A percentile compares a stretch with the other conserved stretches of the same genome.
These are phyloP conservation scores for Fragaria ananassa DNA, from an alignment of 306 rosid species.

Conservation along the genomic window DNA sequence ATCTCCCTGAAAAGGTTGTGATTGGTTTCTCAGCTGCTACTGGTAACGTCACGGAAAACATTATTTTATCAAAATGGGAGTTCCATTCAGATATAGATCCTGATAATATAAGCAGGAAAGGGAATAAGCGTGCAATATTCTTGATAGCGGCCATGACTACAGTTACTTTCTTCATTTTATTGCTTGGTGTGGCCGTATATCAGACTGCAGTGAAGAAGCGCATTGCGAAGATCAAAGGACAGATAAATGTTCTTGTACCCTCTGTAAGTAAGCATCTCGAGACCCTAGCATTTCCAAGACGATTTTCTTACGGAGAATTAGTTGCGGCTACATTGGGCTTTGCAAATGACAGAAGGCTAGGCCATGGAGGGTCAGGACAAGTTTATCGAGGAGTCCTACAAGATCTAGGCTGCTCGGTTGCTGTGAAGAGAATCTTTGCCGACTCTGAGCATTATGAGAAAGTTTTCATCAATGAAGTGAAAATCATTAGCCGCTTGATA, in stretches of 20 bases:
- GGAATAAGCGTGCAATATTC: neutral
- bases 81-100: conserved; percentile 23
- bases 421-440: conserved; percentile 49
- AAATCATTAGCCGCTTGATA: conserved; percentile 14
- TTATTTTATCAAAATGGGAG: conserved; percentile 33
- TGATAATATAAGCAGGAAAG: neutral
- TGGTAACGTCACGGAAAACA: neutral
- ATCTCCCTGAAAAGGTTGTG: conserved; percentile 29
- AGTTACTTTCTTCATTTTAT: neutral
- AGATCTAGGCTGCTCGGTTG: conserved; percentile 33
- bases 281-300: conserved; percentile 38
- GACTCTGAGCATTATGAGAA: conserved; percentile 28
- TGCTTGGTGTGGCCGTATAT: neutral
- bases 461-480: conserved; percentile 19
- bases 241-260: neutral
- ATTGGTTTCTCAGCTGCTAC: conserved; percentile 43
- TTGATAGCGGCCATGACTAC: neutral
- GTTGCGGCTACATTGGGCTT: conserved; percentile 41
- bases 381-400: conserved; percentile 42
- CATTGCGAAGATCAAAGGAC: neutral
- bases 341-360: conserved; percentile 37
- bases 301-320: conserved; percentile 45
- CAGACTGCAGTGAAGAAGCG: conserved; percentile 7
- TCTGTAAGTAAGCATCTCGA: conserved; percentile 34
- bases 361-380: conserved; percentile 56